Evolutionary conservation across 1,284 basidiomycete genomes (phyloP), one percentile per base, ranked within the genome.

Genomic region (Neolentinus lepideus): DNA sequence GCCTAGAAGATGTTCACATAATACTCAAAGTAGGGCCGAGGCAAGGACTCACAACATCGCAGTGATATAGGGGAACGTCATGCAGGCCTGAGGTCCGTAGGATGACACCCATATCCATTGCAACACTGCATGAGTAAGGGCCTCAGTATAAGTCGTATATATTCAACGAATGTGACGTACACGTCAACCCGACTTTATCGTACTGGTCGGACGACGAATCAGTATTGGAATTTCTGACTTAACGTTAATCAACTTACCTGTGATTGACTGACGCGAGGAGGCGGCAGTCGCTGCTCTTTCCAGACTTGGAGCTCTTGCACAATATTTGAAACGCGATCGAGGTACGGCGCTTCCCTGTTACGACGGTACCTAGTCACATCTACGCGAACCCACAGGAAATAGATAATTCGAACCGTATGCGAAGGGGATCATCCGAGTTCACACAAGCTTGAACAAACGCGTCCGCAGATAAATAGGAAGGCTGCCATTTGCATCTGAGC

Each of bases 141-240:
- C 29, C 47, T 26, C 29, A 16, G 25, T 38, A 45, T 25, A 46
- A 22, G 47, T 16, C 10, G 4, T 12, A 6, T 8, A 24, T 52
- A 31, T 52, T 10, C 51, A 45, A 27, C 46, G 14, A 52, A 35
- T 38, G 35, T 38, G 21, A 68, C 82, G 64, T 68, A 90, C 88
- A 71, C 22, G 88, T 88, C 56, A 92, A 71, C 11, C 90, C 88
- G 56, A 92, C 84, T 73, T 90, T 93, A 72, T 97, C 94, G 68
- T 96, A 96, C 74, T 84, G 62, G 9, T 16, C 11, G 22, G 3
- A 26, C 43, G 68, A 71, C 56, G 56, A 43, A 54, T 60, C 51
- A 52, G 19, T 46, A 50, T 51, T 54, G 52, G 58, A 51, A 51
- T 33, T 54, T 14, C 2, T 29, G 27, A 22, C 47, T 54, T 57